phyloP scores from a whole-genome alignment of 1,284 basidiomycete species.

The Microbotryum saponariae region DNA sequence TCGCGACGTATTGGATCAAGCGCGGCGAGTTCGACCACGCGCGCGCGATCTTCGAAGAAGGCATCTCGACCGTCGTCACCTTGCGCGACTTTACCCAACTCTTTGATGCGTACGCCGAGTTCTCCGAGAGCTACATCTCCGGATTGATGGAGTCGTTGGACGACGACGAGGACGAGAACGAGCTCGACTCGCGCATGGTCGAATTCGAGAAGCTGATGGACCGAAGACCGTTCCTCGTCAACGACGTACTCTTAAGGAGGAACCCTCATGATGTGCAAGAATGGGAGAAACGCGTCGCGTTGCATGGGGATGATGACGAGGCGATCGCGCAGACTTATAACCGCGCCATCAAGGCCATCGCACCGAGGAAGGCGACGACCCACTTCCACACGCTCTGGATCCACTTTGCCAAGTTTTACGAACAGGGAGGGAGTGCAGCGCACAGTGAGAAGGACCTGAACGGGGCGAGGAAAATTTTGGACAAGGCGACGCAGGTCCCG shows the following conservation, averaged over 20 bases:
- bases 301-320: conserved; percentile 87
- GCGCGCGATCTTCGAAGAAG: conserved; percentile 79
- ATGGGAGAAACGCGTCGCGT: conserved; percentile 96
- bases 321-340: conserved; percentile 89
- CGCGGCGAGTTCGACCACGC: conserved; percentile 78
- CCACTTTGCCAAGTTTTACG: conserved; percentile 96
- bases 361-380: conserved; percentile 81
- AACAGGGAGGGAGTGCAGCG: conserved; percentile 65
- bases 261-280: conserved; percentile 99
- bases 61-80: conserved; percentile 76
- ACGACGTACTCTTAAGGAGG: conserved; percentile 84
- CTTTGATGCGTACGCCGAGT: conserved; percentile 94
- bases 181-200: conserved; percentile 83
- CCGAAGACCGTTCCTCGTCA: conserved; percentile 87
- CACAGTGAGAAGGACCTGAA: conserved; percentile 69
- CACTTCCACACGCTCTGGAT: conserved; percentile 86
- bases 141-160: conserved; percentile 82
- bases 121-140: conserved; percentile 81
- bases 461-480: conserved; percentile 81
- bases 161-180: conserved; percentile 66
- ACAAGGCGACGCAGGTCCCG: conserved; percentile 82
- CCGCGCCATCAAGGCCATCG: conserved; percentile 77
- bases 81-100: conserved; percentile 97
- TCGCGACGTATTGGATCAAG: conserved; percentile 98
- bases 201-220: conserved; percentile 94